Conservation (phyloP, 345 rosid genomes). For the Firmiana major region DNA sequence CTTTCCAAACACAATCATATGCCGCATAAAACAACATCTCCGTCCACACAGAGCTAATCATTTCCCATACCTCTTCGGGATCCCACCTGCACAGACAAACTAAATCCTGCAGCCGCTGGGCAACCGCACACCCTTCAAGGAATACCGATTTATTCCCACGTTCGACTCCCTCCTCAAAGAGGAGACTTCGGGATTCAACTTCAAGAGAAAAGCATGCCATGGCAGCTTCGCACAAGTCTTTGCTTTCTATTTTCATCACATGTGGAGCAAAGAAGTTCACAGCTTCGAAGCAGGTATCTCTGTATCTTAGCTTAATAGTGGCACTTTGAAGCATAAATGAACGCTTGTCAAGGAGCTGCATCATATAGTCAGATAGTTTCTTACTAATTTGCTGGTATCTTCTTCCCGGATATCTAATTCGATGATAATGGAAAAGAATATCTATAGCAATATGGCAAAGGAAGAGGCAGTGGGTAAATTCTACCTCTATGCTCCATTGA, state of each 20-base stretch:
- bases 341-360: background rate
- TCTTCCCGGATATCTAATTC: background rate
- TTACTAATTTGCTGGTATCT: constrained; percentile 8
- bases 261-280: background rate
- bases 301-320: background rate
- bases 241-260: too few species aligned
- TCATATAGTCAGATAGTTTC: constrained; percentile 10
- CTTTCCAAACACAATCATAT: constrained; percentile 17
- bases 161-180: too few species aligned
- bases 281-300: constrained; percentile 8
- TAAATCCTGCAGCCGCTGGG: too few species aligned
- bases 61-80: constrained; percentile 17
- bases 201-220: too few species aligned
- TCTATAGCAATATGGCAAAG: constrained; percentile 29
- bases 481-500: constrained; percentile 9
- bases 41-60: constrained; percentile 20
- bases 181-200: too few species aligned
- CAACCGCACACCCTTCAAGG: too few species aligned
- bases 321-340: constrained; percentile 19
- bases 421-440: constrained; percentile 12
- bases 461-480: constrained; percentile 22
- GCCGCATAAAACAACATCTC: constrained; percentile 24
- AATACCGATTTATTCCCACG: too few species aligned
- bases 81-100: too few species aligned
- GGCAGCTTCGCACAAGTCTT: too few species aligned